Evolutionary conservation across 805 yeast genomes (phyloP).

Genomic region (Candida koratica): DNA sequence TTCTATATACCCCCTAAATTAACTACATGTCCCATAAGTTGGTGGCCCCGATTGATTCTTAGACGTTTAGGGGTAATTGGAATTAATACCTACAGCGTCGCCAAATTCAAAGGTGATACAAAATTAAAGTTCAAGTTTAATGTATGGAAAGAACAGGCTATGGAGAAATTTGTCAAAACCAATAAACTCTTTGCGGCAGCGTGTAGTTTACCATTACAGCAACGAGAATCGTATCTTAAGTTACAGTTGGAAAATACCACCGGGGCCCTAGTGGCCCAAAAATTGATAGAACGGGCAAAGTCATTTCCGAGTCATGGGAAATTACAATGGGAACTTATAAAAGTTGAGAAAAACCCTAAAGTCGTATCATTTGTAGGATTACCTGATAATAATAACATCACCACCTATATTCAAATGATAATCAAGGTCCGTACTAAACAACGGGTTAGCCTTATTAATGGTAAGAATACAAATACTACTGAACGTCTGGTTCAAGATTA

Average conservation of each 20-base stretch:
- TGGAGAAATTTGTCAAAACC: slow-evolving; percentile 71
- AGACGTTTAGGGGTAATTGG: slow-evolving; percentile 67
- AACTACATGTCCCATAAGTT: slow-evolving; percentile 22
- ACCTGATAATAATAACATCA: slow-evolving; percentile 42
- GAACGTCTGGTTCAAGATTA: slow-evolving; percentile 33
- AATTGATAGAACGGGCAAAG: slow-evolving; percentile 30
- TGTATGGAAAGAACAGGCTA: slow-evolving; percentile 82
- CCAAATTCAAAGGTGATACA: slow-evolving; percentile 43
- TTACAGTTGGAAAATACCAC: slow-evolving; percentile 32
- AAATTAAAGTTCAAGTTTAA: slow-evolving; percentile 52
- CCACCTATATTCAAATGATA: slow-evolving; percentile 38
- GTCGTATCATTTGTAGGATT: slow-evolving; percentile 66
- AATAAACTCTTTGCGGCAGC: slow-evolving; percentile 73
- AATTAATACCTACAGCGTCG: slow-evolving; percentile 55
- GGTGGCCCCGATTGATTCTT: slow-evolving; percentile 45
- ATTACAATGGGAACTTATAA: slow-evolving; percentile 73
- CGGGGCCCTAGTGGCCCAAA: slow-evolving; percentile 30
- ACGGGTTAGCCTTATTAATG: slow-evolving; percentile 27
- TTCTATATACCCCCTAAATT: slow-evolving; percentile 41
- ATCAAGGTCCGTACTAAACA: slow-evolving; percentile 37
- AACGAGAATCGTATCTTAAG: slow-evolving; percentile 44
- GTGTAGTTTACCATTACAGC: slow-evolving; percentile 27
- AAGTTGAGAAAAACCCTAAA: slow-evolving; percentile 69
- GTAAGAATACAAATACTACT: slow-evolving; percentile 15
- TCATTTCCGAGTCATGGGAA: slow-evolving; percentile 53